Percentiles rank a stretch among this genome's conserved stretches.
Conservation (phyloP, 352 stramenopile species). For the Phytophthora pinifolia region DNA sequence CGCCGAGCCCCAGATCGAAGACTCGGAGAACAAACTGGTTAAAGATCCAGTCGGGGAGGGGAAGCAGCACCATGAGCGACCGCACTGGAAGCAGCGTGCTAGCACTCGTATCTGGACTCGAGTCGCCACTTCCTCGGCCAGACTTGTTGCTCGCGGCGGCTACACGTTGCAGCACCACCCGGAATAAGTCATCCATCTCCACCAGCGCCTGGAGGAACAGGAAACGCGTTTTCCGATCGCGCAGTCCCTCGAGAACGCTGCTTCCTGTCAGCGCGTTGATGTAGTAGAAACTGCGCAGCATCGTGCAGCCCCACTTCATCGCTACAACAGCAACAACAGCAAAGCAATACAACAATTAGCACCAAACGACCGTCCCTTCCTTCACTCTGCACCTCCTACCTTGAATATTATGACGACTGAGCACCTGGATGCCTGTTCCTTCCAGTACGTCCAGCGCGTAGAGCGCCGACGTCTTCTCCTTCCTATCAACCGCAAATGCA, state of each 20-base stretch:
- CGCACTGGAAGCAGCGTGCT: slow-evolving; percentile 62
- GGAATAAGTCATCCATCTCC: slow-evolving; percentile 68
- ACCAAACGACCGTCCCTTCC: not conserved
- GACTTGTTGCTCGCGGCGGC: slow-evolving; percentile 22
- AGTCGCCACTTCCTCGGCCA: slow-evolving; percentile 14
- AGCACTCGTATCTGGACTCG: slow-evolving; percentile 54
- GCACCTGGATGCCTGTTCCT: slow-evolving; percentile 66
- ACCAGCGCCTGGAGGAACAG: slow-evolving; percentile 67
- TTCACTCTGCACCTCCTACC: slow-evolving; percentile 23
- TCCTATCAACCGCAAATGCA: slow-evolving; percentile 33
- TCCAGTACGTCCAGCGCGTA: slow-evolving; percentile 76
- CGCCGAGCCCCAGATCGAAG: slow-evolving; percentile 63
- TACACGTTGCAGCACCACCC: slow-evolving; percentile 40
- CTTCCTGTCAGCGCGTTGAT: slow-evolving; percentile 67
- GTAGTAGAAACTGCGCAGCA: slow-evolving; percentile 81
- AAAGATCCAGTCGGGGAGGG: slow-evolving; percentile 76
- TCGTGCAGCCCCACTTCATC: slow-evolving; percentile 80
- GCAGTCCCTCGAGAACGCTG: slow-evolving; percentile 51
- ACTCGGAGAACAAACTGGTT: slow-evolving; percentile 44
- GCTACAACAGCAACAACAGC: slow-evolving; percentile 25
- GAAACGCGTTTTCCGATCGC: slow-evolving; percentile 66
- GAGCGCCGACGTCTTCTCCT: slow-evolving; percentile 69
- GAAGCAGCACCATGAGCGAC: slow-evolving; percentile 70
- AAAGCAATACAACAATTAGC: not conserved
- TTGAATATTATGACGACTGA: slow-evolving; percentile 80